A percentile compares a stretch with the other conserved stretches of the same genome.
These are phyloP conservation scores for Boletus rubescentipes DNA, from an alignment of 768 basidiomycete species.

Conservation along the genomic window DNA sequence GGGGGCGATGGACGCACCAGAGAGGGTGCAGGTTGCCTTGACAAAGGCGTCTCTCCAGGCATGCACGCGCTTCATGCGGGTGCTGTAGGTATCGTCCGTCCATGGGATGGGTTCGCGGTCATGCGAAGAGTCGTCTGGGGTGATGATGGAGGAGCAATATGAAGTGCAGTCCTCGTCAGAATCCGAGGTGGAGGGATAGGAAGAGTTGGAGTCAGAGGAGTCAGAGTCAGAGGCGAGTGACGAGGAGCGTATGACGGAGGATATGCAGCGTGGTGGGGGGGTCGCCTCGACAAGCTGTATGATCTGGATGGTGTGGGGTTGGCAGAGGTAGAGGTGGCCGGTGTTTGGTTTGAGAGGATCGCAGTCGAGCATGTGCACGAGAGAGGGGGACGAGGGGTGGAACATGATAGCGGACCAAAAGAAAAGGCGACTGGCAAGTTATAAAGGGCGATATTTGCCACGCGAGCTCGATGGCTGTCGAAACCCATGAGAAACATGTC, in stretches of 20 bases:
- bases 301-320: constrained; percentile 57
- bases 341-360: constrained; percentile 36
- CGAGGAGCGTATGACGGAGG: constrained; percentile 33
- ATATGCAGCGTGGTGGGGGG: constrained; percentile 48
- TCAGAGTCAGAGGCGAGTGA: constrained; percentile 25
- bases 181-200: constrained; percentile 36
- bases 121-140: constrained; percentile 38
- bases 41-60: constrained; percentile 67
- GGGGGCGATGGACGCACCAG: constrained; percentile 36
- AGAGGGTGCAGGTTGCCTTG: constrained; percentile 40
- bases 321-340: constrained; percentile 46
- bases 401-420: constrained; percentile 22
- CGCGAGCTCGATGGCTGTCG: constrained; percentile 24
- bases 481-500: constrained; percentile 13
- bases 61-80: constrained; percentile 64
- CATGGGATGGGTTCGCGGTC: constrained; percentile 23
- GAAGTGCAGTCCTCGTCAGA: constrained; percentile 55
- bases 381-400: constrained; percentile 23
- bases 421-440: constrained; percentile 8
- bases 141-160: constrained; percentile 69
- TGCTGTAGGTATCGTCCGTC: constrained; percentile 50
- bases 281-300: constrained; percentile 71
- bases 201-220: constrained; percentile 39
- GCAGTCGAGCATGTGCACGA: constrained; percentile 26
- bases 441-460: constrained; percentile 29